Base-by-base conservation (phyloP, 1,284 basidiomycete species). In the Cutaneotrichosporon sp. region DNA sequence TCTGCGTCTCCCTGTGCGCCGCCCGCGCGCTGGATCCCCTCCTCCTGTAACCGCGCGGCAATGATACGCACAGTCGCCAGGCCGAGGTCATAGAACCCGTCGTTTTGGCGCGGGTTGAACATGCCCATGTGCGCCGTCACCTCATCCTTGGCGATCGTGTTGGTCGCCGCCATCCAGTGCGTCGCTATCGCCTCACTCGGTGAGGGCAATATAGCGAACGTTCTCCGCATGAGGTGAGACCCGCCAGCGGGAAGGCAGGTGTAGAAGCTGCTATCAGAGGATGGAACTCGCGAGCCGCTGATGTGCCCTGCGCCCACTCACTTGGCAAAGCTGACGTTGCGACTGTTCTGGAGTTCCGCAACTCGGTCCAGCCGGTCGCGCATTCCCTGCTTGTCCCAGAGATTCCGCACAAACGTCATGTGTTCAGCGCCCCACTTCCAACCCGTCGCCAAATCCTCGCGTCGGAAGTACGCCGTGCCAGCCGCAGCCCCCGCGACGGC, bases 51-150 rank as follows among this genome's bases (percentile, higher is more conserved):
- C 22, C 77, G 66, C 58, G 72, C 73, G 6, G 71, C 71, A 9
- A 82, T 70, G 3, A 66, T 68, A 9, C 70, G 61, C 0, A 86
- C 87, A 0, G 86, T 86, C 56, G 84, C 81, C 21, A 93, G 80
- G 0, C 92, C 94, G 4, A 97, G 83, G 67, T 88, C 86, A 76
- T 95, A 95, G 78, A 94, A 97, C 21, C 90, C 90, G 69, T 94
- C 90, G 71, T 96, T 96, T n/a, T 86, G 88, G 68, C 84, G 85
- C 6, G 86, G 85, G 66, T 86, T 85, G 79, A 97, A 97, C 89
- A 97, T 96, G 49, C 88, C 88, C 53, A 88, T 90, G 74, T 97
- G 94, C 13, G 92, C 94, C 66, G 89, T 84, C 21, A 96, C 82
- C 78, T 97, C 93, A 75, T 96, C 90, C 21, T 83, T 71, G 0